Percentiles rank a stretch among this genome's conserved stretches.
Conservation (phyloP, 1,139 yeast genomes). For the Suhomyces yuchorum region DNA sequence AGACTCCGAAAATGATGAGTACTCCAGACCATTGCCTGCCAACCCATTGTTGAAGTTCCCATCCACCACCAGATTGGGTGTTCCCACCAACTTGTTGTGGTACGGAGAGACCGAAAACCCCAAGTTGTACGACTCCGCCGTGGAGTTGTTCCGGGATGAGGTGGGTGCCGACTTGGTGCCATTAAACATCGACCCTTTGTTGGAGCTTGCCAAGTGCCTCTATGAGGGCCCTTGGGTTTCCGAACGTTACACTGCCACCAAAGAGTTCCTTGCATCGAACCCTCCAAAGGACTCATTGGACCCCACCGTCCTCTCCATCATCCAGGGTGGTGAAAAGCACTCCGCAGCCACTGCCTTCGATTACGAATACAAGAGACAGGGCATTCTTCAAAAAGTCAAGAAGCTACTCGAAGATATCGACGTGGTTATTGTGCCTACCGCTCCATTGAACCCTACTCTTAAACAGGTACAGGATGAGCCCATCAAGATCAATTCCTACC, state of each 20-base stretch:
- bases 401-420: conserved; percentile 61
- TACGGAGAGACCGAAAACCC: conserved; percentile 81
- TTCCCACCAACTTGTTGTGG: conserved; percentile 76
- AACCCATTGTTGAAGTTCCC: conserved; percentile 65
- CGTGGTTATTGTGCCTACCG: conserved; percentile 85
- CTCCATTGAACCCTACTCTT: conserved; percentile 87
- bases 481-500: conserved; percentile 77
- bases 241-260: conserved; percentile 84
- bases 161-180: conserved; percentile 61
- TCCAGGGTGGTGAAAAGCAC: conserved; percentile 73
- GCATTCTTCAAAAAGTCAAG: conserved; percentile 65
- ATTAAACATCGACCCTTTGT: conserved; percentile 67
- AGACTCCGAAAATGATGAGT: conserved; percentile 75
- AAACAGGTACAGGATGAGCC: conserved; percentile 76
- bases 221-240: conserved; percentile 99
- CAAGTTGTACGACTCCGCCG: conserved; percentile 61
- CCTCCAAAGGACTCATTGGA: conserved; percentile 76
- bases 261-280: conserved; percentile 68
- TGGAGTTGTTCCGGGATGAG: conserved; percentile 52
- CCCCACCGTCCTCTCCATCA: conserved; percentile 78
- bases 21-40: conserved; percentile 71
- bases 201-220: conserved; percentile 82
- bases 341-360: conserved; percentile 83
- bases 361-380: conserved; percentile 81
- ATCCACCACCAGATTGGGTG: conserved; percentile 64